Percentiles rank a stretch among this genome's conserved stretches.
These are phyloP conservation scores for Chaetomiaceae sp. DNA, from an alignment of 2,329 filamentous ascomycete genomes.

Conservation along the genomic window DNA sequence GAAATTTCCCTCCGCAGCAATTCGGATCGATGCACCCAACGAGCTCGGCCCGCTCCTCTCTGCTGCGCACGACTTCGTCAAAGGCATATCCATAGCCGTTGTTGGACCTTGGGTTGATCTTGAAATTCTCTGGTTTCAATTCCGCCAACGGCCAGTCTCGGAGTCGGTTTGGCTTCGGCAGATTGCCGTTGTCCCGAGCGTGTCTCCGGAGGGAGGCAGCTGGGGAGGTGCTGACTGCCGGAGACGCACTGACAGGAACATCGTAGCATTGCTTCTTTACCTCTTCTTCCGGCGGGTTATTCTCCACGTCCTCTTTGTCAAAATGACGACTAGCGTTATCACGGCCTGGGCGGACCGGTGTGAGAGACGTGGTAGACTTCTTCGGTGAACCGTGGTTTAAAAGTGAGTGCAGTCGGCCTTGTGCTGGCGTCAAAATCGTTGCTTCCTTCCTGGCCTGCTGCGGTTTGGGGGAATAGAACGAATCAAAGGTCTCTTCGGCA, in stretches of 20 bases:
- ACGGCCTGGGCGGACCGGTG: not conserved
- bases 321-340: not conserved
- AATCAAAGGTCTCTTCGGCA: slow-evolving; percentile 17
- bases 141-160: slow-evolving; percentile 54
- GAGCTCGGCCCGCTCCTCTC: slow-evolving; percentile 63
- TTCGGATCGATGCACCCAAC: slow-evolving; percentile 68
- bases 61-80: slow-evolving; percentile 67
- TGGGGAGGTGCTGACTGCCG: slow-evolving; percentile 22
- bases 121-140: slow-evolving; percentile 70
- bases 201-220: not conserved
- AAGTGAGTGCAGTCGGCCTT: slow-evolving; percentile 15
- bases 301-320: slow-evolving; percentile 1
- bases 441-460: not conserved
- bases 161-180: slow-evolving; percentile 36
- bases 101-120: slow-evolving; percentile 69
- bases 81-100: slow-evolving; percentile 69
- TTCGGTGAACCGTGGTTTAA: slow-evolving; percentile 11
- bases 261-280: not conserved
- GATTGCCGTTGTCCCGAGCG: not conserved
- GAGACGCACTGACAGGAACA: slow-evolving; percentile 8
- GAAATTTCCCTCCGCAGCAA: slow-evolving; percentile 72
- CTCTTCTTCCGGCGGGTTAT: not conserved
- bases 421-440: not conserved
- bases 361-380: slow-evolving; percentile 1
- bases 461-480: slow-evolving; percentile 5